Evolutionary conservation across 2,329 filamentous ascomycete species (phyloP), one percentile per base, ranked within the genome.

Genomic region (Fusarium lateritium): DNA sequence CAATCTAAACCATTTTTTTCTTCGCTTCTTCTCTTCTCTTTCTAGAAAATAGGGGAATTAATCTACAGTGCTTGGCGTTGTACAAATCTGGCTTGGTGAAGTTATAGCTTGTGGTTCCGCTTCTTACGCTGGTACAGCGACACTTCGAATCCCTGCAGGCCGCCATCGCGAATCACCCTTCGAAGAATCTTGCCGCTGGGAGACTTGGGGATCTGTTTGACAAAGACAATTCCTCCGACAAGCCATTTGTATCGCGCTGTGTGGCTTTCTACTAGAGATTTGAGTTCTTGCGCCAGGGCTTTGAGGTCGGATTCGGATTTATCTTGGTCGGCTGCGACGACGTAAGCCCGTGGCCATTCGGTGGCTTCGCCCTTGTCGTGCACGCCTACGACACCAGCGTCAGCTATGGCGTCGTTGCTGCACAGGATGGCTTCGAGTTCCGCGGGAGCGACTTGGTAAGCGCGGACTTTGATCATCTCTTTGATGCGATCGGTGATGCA

Each of bases 401-500:
- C 90, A 44, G 86, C 85, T n/a, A 92, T 83, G 17, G 77, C 76
- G 17, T 76, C 75, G 56, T 76, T 75, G 65, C 80, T 77, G 63
- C 79, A 76, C 6, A 81, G 74, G 6, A 81, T 59, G 1, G 76
- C 79, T 42, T 81, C 79, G 2, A 81, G 75, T 61, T 86, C 87
- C 1, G 87, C 87, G 0, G 87, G 87, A 0, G 87, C 86, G 4
- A 89, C 87, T 73, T 89, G 87, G 76, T 85, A 86, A 2, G 85
- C 87, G 64, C 86, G 87, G 7, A 88, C 86, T 77, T 89, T 89
- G 78, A 89, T 89, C 51, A 89, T 80, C 69, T 87, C 91, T 83
- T 94, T 93, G 76, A 89, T 89, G 34, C 91, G 85, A 75, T 93
- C 91, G 14, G 92, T 89, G 56, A 94, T 91, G 73, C 86, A 86